Conservation (phyloP, 2,329 filamentous ascomycete species). For the Trichoderma brevicompactum region DNA sequence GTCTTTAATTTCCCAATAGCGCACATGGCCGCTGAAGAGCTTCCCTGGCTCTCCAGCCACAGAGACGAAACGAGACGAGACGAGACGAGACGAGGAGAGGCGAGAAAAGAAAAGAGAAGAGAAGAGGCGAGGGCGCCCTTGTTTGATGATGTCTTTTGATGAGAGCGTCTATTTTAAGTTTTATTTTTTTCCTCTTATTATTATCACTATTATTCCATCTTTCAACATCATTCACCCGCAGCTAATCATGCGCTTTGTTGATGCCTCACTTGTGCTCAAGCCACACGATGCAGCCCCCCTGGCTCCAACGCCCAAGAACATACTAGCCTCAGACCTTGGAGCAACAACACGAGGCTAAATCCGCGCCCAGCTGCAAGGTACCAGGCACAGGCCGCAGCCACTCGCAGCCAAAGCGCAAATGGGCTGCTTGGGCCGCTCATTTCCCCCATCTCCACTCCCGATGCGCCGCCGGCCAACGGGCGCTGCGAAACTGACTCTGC, state of each 20-base stretch:
- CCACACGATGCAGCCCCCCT: not conserved
- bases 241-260: no score
- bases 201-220: no score
- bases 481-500: not conserved
- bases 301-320: constrained; percentile 5
- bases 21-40: no score
- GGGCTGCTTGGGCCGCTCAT: constrained; percentile 20
- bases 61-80: not conserved
- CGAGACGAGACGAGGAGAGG: constrained; percentile 15
- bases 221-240: no score
- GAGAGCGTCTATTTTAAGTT: not conserved
- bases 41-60: not conserved
- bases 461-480: not conserved
- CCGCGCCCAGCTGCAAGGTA: constrained; percentile 21
- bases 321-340: constrained; percentile 7
- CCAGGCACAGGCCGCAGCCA: constrained; percentile 22
- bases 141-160: not conserved
- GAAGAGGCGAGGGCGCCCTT: not conserved
- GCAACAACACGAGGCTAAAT: constrained; percentile 18
- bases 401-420: constrained; percentile 3
- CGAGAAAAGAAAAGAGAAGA: constrained; percentile 5
- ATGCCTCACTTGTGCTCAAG: no score
- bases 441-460: constrained; percentile 23
- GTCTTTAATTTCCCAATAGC: constrained; percentile 30
- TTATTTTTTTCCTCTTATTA: no score